These are phyloP conservation scores for Apophysomyces variabilis DNA, from an alignment of 371 early-diverging fungal genomes.

Conservation along the genomic window DNA sequence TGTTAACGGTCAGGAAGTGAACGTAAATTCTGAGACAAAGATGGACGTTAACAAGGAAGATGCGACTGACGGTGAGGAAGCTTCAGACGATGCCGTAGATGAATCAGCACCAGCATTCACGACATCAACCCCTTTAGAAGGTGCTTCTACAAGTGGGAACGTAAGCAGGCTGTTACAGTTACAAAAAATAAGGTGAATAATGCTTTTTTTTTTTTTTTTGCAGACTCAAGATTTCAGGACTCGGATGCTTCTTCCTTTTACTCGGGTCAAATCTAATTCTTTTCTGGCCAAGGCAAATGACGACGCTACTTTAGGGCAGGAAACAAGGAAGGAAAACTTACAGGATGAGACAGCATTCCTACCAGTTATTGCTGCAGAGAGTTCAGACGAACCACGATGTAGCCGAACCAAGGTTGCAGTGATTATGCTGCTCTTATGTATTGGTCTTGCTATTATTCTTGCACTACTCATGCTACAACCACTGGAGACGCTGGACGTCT, in stretches of 20 bases:
- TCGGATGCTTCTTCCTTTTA: constrained; percentile 14
- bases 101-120: constrained; percentile 17
- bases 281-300: constrained; percentile 11
- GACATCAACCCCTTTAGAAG: constrained; percentile 31
- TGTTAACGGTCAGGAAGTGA: constrained; percentile 23
- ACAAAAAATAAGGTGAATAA: too few relatives aligned
- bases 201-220: background rate
- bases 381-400: background rate
- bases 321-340: background rate
- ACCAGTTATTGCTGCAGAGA: background rate
- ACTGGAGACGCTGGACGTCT: constrained; percentile 14
- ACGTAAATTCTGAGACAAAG: background rate
- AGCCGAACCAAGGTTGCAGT: constrained; percentile 19
- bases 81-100: background rate
- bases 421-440: constrained; percentile 17
- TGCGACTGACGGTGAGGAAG: constrained; percentile 6
- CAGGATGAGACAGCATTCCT: background rate
- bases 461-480: constrained; percentile 26
- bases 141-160: constrained; percentile 43
- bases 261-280: constrained; percentile 16
- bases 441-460: constrained; percentile 21
- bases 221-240: constrained; percentile 15
- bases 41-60: constrained; percentile 4
- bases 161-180: constrained; percentile 22
- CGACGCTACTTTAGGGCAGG: background rate